Evolutionary conservation across 768 basidiomycete genomes (phyloP), one percentile per base, ranked within the genome.

Genomic region (Pleurotus giganteus): DNA sequence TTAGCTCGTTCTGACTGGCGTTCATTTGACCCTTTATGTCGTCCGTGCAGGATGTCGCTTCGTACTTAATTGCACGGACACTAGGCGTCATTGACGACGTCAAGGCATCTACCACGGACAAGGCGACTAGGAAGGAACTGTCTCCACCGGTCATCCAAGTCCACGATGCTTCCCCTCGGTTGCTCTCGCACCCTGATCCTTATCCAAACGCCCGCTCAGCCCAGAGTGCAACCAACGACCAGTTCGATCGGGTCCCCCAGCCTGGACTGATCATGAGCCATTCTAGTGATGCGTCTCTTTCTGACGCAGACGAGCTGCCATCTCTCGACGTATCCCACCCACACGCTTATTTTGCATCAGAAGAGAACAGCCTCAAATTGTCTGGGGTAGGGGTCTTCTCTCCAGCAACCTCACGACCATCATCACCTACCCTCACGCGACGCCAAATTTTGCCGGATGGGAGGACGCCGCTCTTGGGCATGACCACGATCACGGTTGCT

Each of bases 51-150:
- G 90, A 93, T 66, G 82, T 92, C 53, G 75, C 83, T 2, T 89
- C 91, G 17, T 93, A 92, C 62, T 82, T 85, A 55, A 88, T 93
- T 64, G 91, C 88, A 11, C 85, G 90, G 55, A 91, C 89, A 4
- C 77, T 93, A 47, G 90, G 89, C 29, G 78, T 89, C 51, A 79
- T 89, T 58, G 89, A 90, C 68, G 80, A 81, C 57, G 83, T 85
- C 49, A 86, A 85, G 65, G 86, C 88, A 0, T 85, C 87, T 11
- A 89, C 88, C 23, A 83, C 79, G 66, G 88, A 86, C 60, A 77
- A 75, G 57, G 61, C 69, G 24, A 75, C 76, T 6, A 66, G 73
- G 46, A 28, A 28, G 24, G 39, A 41, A 8, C 17, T 70, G 74
- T 53, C 58, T 59, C 56, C 65, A 6, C 76, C 77, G 3, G 50